phyloP scores from a whole-genome alignment of 140 eudicot species.

The Anethum foeniculum region DNA sequence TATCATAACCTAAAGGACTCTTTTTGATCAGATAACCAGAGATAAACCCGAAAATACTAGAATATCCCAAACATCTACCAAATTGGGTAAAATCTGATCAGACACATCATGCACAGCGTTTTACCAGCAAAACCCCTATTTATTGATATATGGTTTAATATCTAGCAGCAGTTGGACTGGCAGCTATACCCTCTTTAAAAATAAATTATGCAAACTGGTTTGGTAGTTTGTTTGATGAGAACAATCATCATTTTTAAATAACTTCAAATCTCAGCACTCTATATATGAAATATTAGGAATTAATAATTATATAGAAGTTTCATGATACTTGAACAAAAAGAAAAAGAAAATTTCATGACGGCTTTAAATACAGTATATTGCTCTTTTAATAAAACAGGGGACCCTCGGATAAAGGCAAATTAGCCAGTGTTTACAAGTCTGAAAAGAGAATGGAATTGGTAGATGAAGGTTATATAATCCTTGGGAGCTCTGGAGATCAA shows the following conservation, averaged over 20 bases:
- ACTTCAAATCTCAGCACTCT: not conserved
- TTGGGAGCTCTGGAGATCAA: slow-evolving; percentile 84
- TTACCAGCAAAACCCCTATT: not conserved
- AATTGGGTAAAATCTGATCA: not conserved
- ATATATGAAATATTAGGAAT: not conserved
- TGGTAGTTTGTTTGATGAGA: not conserved
- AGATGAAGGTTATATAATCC: slow-evolving; percentile 64
- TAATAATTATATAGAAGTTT: too few relatives aligned
- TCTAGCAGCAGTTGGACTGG: not conserved
- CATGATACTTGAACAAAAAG: too few relatives aligned
- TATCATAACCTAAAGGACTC: not conserved
- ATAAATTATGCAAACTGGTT: not conserved
- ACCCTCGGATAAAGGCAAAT: slow-evolving; percentile 49
- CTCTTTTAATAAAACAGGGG: slow-evolving; percentile 42
- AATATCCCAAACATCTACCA: not conserved
- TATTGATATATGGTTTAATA: not conserved
- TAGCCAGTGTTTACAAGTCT: slow-evolving; percentile 62
- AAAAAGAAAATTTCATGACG: not conserved
- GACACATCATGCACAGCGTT: not conserved
- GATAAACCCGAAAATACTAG: not conserved
- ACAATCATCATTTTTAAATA: not conserved
- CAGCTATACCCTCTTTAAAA: not conserved
- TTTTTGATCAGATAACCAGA: not conserved
- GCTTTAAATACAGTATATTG: not conserved
- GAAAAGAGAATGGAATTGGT: slow-evolving; percentile 54